Base-by-base conservation (phyloP, 2,329 filamentous ascomycete species). In the Monosporascus sp. region DNA sequence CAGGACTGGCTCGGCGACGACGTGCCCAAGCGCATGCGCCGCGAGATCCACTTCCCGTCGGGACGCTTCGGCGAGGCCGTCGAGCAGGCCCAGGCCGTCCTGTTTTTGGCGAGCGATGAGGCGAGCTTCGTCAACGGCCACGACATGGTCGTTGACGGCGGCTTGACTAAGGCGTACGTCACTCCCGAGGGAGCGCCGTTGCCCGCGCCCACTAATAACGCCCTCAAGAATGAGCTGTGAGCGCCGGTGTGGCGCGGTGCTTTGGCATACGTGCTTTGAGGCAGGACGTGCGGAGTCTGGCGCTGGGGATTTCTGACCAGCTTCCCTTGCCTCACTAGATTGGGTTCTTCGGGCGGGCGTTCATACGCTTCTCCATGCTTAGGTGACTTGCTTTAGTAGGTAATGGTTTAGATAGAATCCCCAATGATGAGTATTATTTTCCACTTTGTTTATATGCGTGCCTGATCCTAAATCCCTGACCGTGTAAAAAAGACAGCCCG, bases 1-100 rank as follows among this genome's bases (percentile, higher is more conserved):
- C 91, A 96, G 75, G 89, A 96, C 72, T 96, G 90, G 90, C 83
- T 96, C 22, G 92, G 92, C 57, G 89, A 94, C 63, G 91, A 96
- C 73, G 68, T 83, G 67, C 82, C 82, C 56, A 96, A 96, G 81
- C 84, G 91, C 34, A 75, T 83, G 65, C 81, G 92, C 47, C 87
- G 91, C 53, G 90, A 96, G 76, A 80, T 96, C 22, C 91, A 96
- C 72, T 96, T 96, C 79, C 91, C 91, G 5, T 83, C 81, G 7
- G 91, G 91, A 42, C 83, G 92, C 14, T 96, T 96, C 65, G 91
- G 91, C 48, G 91, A 97, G 77, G 89, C 92, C n/a, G 76, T 96
- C 55, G 91, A 97, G 77, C 91, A 96, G 76, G 91, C 91, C 0
- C 88, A 95, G 58, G 91, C 89, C 6, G 91, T 96, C 1, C 68